Evolutionary conservation across 1,139 yeast genomes (phyloP), one percentile per base, ranked within the genome.

Genomic region (Lodderomyces orthopsilosis): DNA sequence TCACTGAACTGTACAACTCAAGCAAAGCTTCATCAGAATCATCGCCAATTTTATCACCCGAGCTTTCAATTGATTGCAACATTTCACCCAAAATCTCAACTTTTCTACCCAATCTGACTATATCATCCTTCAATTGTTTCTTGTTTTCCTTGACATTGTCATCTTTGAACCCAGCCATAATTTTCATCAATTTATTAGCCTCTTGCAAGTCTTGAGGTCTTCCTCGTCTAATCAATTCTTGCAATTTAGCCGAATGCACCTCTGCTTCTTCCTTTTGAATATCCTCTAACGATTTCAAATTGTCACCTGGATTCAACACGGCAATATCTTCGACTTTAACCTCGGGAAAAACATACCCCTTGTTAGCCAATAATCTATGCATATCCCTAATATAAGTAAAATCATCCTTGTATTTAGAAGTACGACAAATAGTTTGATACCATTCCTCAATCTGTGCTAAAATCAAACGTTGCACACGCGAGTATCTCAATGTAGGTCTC

Each of bases 151-250:
- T 80, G 28, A 77, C 68, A 37, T 75, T 67, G 61, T 94, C 96
- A 51, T 88, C 94, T 64, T 85, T 85, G 69, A 88, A 93, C 2
- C 99, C 99, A 8, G 98, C 96, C 97, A 93, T 91, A 54, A 93
- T 83, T 61, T 91, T 90, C 98, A 93, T 94, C 62, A 93, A 76
- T 55, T 86, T 87, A 63, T 93, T 93, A 33, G 99, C 99, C 63
- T 93, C 98, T 57, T 86, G 90, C 59, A 93, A 77, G 65, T 93
- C 99, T 51, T 85, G 88, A 2, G 98, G 98, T 62, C 89, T 86
- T 26, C 98, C 98, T 58, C 98, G 79, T 66, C 98, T 83, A 51
- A 93, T 86, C 51, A 93, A 75, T 62, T 94, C 98, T 66, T 94
- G 98, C 51, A 93, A 76, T 66, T 94, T 94, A 14, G 98, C 98